phyloP scores from a whole-genome alignment of 257 asterid species.

The Solanum microdontum region DNA sequence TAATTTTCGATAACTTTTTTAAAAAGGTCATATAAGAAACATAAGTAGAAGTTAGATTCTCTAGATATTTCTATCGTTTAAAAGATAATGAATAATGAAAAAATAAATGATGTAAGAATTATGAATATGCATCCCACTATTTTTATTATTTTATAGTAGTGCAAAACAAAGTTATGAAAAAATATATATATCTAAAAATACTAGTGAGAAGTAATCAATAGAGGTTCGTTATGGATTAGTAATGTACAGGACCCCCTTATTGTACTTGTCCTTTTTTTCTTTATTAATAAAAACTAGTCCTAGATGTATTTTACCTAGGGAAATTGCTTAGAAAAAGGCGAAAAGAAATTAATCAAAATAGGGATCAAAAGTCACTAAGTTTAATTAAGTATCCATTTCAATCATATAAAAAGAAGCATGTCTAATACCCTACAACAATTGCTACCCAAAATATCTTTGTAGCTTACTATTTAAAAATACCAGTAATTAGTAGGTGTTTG shows the following conservation, averaged over 20 bases:
- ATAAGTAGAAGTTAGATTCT: neutral
- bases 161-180: neutral
- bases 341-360: neutral
- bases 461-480: neutral
- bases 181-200: neutral
- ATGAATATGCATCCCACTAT: neutral
- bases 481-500: neutral
- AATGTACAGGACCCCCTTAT: neutral
- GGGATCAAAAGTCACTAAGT: neutral
- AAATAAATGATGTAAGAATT: neutral
- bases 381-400: too few relatives aligned
- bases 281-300: neutral
- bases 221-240: neutral
- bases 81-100: neutral
- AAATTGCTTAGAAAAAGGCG: neutral
- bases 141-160: neutral
- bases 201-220: neutral
- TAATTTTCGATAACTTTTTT: neutral
- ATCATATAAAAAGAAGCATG: neutral
- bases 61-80: neutral
- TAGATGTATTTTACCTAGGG: neutral
- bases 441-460: neutral
- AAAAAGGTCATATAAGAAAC: neutral
- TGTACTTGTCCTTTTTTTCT: neutral
- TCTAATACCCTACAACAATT: neutral